phyloP scores from a whole-genome alignment of 2,329 filamentous ascomycete genomes.

The Alternaria gansuensis region DNA sequence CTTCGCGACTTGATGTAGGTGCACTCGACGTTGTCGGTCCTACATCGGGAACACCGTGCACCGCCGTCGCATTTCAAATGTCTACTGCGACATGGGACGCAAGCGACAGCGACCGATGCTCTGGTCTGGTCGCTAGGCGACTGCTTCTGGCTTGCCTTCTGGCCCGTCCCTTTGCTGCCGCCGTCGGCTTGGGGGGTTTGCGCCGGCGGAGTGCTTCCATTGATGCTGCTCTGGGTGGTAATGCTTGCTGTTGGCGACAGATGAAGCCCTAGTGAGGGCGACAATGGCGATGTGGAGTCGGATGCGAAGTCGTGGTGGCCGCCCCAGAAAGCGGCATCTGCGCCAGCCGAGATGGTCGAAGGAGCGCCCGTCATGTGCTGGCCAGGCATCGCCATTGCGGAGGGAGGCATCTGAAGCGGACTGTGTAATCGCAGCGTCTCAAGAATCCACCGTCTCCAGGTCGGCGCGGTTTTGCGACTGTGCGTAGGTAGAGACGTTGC shows the following conservation, averaged over 20 bases:
- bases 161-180: constrained; percentile 28
- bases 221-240: constrained; percentile 43
- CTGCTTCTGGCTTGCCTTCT: constrained; percentile 35
- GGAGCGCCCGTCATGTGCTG: constrained; percentile 36
- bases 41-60: constrained; percentile 60
- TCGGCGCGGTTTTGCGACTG: constrained; percentile 28
- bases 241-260: constrained; percentile 44
- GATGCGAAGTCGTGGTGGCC: constrained; percentile 39
- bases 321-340: constrained; percentile 48
- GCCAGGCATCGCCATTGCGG: constrained; percentile 42
- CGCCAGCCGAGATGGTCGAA: constrained; percentile 38
- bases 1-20: constrained; percentile 63
- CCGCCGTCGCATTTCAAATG: constrained; percentile 65
- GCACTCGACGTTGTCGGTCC: constrained; percentile 57
- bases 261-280: constrained; percentile 40
- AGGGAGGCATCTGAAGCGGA: constrained; percentile 28
- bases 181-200: constrained; percentile 46
- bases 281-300: constrained; percentile 35
- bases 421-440: constrained; percentile 9
- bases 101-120: constrained; percentile 57
- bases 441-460: constrained; percentile 20
- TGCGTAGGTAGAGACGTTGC: constrained; percentile 38
- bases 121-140: constrained; percentile 34
- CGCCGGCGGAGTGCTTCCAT: constrained; percentile 42
- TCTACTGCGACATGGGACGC: constrained; percentile 61